Evolutionary conservation across 1,284 basidiomycete species (phyloP).

Genomic region (Athelia sp.): DNA sequence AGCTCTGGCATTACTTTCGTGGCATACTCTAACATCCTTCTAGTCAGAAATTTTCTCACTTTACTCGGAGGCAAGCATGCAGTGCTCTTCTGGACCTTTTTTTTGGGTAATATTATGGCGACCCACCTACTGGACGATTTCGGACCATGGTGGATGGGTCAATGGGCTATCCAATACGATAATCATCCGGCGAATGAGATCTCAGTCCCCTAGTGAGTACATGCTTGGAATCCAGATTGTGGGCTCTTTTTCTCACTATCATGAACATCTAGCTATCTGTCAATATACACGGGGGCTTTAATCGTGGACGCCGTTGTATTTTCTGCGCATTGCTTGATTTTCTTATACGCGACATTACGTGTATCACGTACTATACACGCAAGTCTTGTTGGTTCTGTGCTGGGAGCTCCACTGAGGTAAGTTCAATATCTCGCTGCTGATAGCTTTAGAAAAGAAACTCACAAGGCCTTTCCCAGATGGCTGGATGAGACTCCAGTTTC

Average conservation of each 20-base stretch:
- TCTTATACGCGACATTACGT: constrained; percentile 34
- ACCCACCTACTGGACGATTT: constrained; percentile 24
- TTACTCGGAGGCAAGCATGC: constrained; percentile 18
- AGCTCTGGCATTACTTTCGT: constrained; percentile 7
- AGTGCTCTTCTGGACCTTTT: constrained; percentile 15
- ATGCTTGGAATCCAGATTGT: neutral
- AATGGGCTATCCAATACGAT: constrained; percentile 55
- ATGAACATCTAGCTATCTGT: constrained; percentile 38
- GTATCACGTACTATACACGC: constrained; percentile 39
- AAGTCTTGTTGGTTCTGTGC: constrained; percentile 38
- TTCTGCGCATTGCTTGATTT: constrained; percentile 29
- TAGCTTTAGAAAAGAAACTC: too few species aligned
- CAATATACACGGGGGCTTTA: constrained; percentile 36
- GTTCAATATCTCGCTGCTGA: neutral
- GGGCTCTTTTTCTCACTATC: neutral
- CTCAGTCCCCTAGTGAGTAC: constrained; percentile 33
- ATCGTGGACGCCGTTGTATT: constrained; percentile 17
- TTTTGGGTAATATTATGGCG: constrained; percentile 23
- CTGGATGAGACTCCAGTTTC: constrained; percentile 52
- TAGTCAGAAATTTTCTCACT: constrained; percentile 19
- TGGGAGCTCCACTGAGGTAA: constrained; percentile 39
- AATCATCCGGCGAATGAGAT: constrained; percentile 23
- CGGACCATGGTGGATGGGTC: constrained; percentile 55
- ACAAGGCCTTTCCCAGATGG: constrained; percentile 24
- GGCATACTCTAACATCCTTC: constrained; percentile 32